A percentile compares a stretch with the other conserved stretches of the same genome.
These are phyloP conservation scores for Metschnikowia arizonensis DNA, from an alignment of 805 yeast genomes.

Conservation along the genomic window DNA sequence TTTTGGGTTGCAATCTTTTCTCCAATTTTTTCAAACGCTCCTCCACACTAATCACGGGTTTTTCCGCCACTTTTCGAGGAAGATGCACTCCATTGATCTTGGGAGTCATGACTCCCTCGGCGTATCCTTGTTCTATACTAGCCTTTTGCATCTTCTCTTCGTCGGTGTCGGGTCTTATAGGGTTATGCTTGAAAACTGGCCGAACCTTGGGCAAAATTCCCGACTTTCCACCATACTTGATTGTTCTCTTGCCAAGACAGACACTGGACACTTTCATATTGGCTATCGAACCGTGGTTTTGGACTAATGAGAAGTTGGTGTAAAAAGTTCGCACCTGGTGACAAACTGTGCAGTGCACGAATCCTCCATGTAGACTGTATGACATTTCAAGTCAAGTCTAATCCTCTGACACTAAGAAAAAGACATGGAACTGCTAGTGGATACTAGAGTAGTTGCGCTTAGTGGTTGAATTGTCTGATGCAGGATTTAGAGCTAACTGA, in stretches of 20 bases:
- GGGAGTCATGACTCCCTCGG: slow-evolving; percentile 67
- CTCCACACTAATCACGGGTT: slow-evolving; percentile 54
- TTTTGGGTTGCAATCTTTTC: slow-evolving; percentile 35
- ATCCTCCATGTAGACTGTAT: no score
- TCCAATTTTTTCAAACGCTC: slow-evolving; percentile 53
- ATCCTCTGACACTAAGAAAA: no score
- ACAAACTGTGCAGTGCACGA: background rate
- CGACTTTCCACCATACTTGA: slow-evolving; percentile 59
- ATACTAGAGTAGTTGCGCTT: no score
- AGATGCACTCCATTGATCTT: slow-evolving; percentile 43
- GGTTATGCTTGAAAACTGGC: slow-evolving; percentile 62
- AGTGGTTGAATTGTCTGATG: no score
- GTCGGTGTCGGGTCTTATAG: slow-evolving; percentile 49
- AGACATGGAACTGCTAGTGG: no score
- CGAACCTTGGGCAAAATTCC: slow-evolving; percentile 82
- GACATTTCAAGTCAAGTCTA: no score
- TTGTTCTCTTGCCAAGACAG: slow-evolving; percentile 46
- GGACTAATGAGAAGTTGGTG: background rate
- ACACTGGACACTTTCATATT: slow-evolving; percentile 14
- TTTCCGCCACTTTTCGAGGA: slow-evolving; percentile 51
- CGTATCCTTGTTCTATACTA: slow-evolving; percentile 59
- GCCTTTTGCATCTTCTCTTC: slow-evolving; percentile 40
- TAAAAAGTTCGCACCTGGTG: slow-evolving; percentile 1
- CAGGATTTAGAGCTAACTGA: no score
- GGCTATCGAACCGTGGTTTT: background rate